These are phyloP conservation scores for Limnanthes douglasii DNA, from an alignment of 345 rosid genomes.

Conservation along the genomic window DNA sequence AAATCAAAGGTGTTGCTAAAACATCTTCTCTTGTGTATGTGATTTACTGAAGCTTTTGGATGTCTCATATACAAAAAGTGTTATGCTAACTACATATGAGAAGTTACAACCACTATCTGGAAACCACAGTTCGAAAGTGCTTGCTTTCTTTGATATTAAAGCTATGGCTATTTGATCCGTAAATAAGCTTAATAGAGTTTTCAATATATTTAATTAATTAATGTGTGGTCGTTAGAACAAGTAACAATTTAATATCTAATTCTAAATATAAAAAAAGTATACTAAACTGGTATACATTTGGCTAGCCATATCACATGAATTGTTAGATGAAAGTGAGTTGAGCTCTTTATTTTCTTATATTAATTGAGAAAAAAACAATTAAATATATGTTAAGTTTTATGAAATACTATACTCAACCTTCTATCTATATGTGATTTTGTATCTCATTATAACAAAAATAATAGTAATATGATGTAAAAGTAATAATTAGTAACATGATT, in stretches of 20 bases:
- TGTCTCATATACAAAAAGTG: conserved; percentile 37
- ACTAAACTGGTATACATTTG: too few species aligned
- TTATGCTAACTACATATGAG: conserved; percentile 68
- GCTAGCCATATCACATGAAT: too few species aligned
- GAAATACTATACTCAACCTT: background rate
- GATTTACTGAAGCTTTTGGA: conserved; percentile 70
- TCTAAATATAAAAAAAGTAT: too few species aligned
- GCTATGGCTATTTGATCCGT: conserved; percentile 1
- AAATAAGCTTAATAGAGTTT: too few species aligned
- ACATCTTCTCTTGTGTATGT: conserved; percentile 30
- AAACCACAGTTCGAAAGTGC: conserved; percentile 80
- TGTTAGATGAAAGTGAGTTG: too few species aligned
- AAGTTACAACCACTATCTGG: conserved; percentile 92
- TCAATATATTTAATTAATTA: too few species aligned
- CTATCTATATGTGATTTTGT: background rate
- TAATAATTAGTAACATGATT: too few species aligned
- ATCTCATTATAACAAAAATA: background rate
- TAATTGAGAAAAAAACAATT: too few species aligned
- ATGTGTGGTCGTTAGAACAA: too few species aligned
- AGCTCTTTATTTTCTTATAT: too few species aligned
- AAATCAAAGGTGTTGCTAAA: background rate
- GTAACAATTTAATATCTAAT: too few species aligned
- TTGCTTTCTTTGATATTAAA: conserved; percentile 1
- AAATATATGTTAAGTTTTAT: conserved; percentile 1
- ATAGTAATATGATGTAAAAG: too few species aligned